Conservation (phyloP, 495 filamentous ascomycete species). For the Daldinia grandis region DNA sequence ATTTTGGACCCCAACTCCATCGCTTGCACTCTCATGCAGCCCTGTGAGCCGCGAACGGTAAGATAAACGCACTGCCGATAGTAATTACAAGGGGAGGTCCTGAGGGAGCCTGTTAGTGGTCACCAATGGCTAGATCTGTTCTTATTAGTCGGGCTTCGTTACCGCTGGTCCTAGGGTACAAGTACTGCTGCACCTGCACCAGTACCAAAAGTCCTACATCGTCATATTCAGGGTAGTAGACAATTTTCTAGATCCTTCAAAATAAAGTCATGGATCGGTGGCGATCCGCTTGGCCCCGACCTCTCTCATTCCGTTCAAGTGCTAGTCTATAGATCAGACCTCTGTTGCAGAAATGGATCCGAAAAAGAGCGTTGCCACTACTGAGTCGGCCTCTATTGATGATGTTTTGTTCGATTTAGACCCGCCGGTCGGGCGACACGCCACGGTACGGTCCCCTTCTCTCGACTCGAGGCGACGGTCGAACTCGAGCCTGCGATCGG, state of each 20-base stretch:
- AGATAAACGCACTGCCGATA: conserved; percentile 46
- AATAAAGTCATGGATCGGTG: conserved; percentile 49
- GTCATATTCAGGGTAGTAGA: conserved; percentile 44
- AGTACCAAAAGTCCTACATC: conserved; percentile 48
- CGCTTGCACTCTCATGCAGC: conserved; percentile 45
- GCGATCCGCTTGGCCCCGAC: conserved; percentile 43
- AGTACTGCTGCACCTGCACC: conserved; percentile 43
- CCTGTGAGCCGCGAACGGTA: conserved; percentile 48
- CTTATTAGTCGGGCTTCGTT: conserved; percentile 44
- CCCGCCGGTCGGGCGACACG: conserved; percentile 38
- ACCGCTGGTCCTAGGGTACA: conserved; percentile 48
- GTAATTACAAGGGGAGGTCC: conserved; percentile 39
- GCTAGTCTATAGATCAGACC: conserved; percentile 32
- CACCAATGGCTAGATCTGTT: conserved; percentile 42
- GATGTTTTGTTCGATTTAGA: conserved; percentile 36
- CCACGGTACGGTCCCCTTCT: conserved; percentile 18
- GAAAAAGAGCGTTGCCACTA: conserved; percentile 40
- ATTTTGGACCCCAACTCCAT: conserved; percentile 48
- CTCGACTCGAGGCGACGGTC: conserved; percentile 37
- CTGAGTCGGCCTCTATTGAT: conserved; percentile 39
- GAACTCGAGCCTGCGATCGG: conserved; percentile 35
- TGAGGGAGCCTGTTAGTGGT: conserved; percentile 47
- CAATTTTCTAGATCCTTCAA: conserved; percentile 45
- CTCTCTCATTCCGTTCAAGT: conserved; percentile 40
- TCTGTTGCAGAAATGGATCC: conserved; percentile 38